Percentiles rank a stretch among this genome's conserved stretches.
Conservation (phyloP, 108 stramenopile genomes). For the Thalassiosira profunda region DNA sequence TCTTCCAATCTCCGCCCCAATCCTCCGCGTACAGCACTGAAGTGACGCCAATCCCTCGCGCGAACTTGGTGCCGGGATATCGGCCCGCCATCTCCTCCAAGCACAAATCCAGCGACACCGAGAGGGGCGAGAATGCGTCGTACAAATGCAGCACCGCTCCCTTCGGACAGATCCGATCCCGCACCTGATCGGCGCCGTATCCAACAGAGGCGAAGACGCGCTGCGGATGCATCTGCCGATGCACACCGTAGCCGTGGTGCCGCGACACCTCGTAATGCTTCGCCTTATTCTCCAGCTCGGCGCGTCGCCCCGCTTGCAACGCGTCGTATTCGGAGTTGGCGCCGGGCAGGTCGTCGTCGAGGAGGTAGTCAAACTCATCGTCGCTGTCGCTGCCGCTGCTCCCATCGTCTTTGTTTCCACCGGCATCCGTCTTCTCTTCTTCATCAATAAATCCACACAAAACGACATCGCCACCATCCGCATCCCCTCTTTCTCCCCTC, state of each 20-base stretch:
- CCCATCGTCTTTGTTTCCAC: slow-evolving; percentile 25
- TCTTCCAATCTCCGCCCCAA: slow-evolving; percentile 34
- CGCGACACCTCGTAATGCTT: slow-evolving; percentile 49
- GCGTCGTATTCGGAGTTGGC: slow-evolving; percentile 23
- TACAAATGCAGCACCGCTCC: slow-evolving; percentile 80
- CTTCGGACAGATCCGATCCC: slow-evolving; percentile 15
- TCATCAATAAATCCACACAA: background rate
- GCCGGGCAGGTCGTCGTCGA: slow-evolving; percentile 75
- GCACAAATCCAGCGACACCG: slow-evolving; percentile 77
- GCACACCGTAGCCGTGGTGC: slow-evolving; percentile 81
- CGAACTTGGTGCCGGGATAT: slow-evolving; percentile 71
- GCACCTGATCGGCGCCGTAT: slow-evolving; percentile 19
- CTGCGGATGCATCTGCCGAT: slow-evolving; percentile 79
- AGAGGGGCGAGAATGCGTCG: slow-evolving; percentile 60
- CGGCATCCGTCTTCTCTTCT: slow-evolving; percentile 1
- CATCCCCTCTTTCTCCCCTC: slow-evolving; percentile 20
- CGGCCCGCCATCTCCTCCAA: slow-evolving; percentile 57
- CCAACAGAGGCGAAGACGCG: slow-evolving; percentile 70
- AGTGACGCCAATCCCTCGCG: slow-evolving; percentile 57
- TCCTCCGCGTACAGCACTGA: slow-evolving; percentile 52
- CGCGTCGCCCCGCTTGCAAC: slow-evolving; percentile 60
- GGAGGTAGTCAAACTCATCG: slow-evolving; percentile 83
- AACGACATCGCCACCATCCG: background rate
- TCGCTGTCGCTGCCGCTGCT: slow-evolving; percentile 33
- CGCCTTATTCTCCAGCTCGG: slow-evolving; percentile 65